Evolutionary conservation across 1,139 yeast genomes (phyloP), one percentile per base, ranked within the genome.

Genomic region (Yamadazyma membranifaciens): DNA sequence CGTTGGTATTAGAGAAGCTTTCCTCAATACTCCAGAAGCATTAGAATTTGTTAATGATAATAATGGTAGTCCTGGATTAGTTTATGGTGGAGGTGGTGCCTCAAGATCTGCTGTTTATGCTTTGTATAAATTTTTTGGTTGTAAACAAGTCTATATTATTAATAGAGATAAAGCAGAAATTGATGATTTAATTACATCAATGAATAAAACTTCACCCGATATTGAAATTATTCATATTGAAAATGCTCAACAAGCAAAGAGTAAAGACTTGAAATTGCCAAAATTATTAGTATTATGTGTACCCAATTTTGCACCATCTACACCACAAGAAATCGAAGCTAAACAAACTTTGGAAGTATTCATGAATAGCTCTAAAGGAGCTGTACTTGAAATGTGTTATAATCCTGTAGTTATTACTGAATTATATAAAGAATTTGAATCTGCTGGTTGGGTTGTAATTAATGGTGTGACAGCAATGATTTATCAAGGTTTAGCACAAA

Each of bases 61-160:
- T 15, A 31, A 43, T 10, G 47, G 51, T 3, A 44, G 35, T 12
- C 57, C 62, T 0, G 66, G 65, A 4, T 45, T 62, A 41, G 64
- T 62, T 1, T 62, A 60, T 40, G 65, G 67, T 10, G 66, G 65
- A 4, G 66, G 67, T 11, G 67, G 67, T 5, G 66, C 67, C 11
- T 59, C 62, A 33, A 46, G 65, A 27, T 59, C 64, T 2, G 66
- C 66, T 1, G 59, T 61, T 6, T 61, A 50, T 41, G 62, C 65
- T 2, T 50, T 62, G 34, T 45, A 54, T 34, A 45, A 53, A 31
- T 56, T 50, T 32, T 47, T 60, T 41, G 53, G 52, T 5, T 60
- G 66, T 40, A 34, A 52, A 27, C 45, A 42, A 17, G 47, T 62
- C 10, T 61, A 62, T 42, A 52, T 60, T 24, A 54, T 62, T 7